phyloP scores from a whole-genome alignment of 768 basidiomycete genomes.

The Collybia sordida region DNA sequence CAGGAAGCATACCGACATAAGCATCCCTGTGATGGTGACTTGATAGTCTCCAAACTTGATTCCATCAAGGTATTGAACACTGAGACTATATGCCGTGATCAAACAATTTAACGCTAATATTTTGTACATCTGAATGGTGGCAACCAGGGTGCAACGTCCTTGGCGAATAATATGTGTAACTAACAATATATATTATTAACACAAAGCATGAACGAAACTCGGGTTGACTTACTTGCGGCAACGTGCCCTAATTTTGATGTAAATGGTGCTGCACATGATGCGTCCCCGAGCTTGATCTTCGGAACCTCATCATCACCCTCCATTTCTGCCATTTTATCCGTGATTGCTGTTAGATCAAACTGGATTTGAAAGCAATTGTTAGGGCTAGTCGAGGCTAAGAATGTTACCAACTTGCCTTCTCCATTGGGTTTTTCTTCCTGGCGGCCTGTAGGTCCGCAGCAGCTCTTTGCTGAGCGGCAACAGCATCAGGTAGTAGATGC shows the following conservation, averaged over 20 bases:
- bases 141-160: slow-evolving; percentile 97
- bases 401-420: slow-evolving; percentile 59
- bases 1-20: slow-evolving; percentile 98
- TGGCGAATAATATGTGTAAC: slow-evolving; percentile 98
- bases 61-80: slow-evolving; percentile 96
- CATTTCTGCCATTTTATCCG: slow-evolving; percentile 86
- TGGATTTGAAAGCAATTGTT: slow-evolving; percentile 7
- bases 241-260: slow-evolving; percentile 99
- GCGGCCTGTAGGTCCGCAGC: slow-evolving; percentile 62
- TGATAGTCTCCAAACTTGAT: slow-evolving; percentile 99
- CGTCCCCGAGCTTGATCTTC: slow-evolving; percentile 99
- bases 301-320: slow-evolving; percentile 95
- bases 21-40: slow-evolving; percentile 91
- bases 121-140: slow-evolving; percentile 99
- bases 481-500: slow-evolving; percentile 86
- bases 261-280: slow-evolving; percentile 97
- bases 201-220: background rate
- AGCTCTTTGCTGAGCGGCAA: slow-evolving; percentile 84
- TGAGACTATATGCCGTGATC: slow-evolving; percentile 97
- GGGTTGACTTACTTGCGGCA: slow-evolving; percentile 72
- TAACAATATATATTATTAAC: slow-evolving; percentile 25
- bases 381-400: slow-evolving; percentile 1
- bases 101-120: slow-evolving; percentile 96
- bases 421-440: slow-evolving; percentile 83
- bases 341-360: slow-evolving; percentile 54